Conservation (phyloP, 2,329 filamentous ascomycete genomes). For the Fonsecaea monophora region DNA sequence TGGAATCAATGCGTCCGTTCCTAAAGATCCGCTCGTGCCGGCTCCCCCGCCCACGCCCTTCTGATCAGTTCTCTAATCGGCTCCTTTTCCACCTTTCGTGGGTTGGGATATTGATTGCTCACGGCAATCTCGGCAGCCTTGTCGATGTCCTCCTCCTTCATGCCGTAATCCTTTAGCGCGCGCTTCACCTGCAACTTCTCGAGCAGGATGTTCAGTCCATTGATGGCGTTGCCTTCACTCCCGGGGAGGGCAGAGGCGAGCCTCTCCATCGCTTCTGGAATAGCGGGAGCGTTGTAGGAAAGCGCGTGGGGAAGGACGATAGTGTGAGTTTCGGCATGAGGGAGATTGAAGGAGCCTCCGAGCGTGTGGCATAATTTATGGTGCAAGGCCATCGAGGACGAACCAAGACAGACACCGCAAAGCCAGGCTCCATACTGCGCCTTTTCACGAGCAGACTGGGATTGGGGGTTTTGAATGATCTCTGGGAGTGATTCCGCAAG, state of each 20-base stretch:
- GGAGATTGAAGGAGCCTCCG: constrained; percentile 68
- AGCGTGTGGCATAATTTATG: constrained; percentile 72
- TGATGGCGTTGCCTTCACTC: constrained; percentile 64
- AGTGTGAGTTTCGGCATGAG: constrained; percentile 71
- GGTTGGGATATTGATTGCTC: constrained; percentile 66
- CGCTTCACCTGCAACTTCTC: constrained; percentile 61
- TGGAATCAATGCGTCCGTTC: neutral
- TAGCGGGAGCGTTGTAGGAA: constrained; percentile 65
- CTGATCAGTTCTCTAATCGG: constrained; percentile 64
- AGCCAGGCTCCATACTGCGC: constrained; percentile 71
- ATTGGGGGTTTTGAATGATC: constrained; percentile 57
- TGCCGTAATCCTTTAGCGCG: constrained; percentile 61
- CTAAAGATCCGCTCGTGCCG: constrained; percentile 34
- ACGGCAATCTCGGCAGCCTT: constrained; percentile 66
- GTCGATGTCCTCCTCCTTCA: constrained; percentile 67
- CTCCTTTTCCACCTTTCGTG: constrained; percentile 59
- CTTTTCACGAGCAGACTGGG: constrained; percentile 54
- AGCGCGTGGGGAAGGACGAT: constrained; percentile 68
- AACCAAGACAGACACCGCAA: constrained; percentile 66
- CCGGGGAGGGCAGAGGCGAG: constrained; percentile 62
- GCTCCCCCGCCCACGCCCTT: constrained; percentile 66
- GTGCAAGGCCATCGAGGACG: constrained; percentile 68
- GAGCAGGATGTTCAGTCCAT: constrained; percentile 63
- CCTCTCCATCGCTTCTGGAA: constrained; percentile 60
- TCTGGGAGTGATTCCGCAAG: constrained; percentile 62